Evolutionary conservation across 1,284 basidiomycete genomes (phyloP).

Genomic region (Ustilago tritici): DNA sequence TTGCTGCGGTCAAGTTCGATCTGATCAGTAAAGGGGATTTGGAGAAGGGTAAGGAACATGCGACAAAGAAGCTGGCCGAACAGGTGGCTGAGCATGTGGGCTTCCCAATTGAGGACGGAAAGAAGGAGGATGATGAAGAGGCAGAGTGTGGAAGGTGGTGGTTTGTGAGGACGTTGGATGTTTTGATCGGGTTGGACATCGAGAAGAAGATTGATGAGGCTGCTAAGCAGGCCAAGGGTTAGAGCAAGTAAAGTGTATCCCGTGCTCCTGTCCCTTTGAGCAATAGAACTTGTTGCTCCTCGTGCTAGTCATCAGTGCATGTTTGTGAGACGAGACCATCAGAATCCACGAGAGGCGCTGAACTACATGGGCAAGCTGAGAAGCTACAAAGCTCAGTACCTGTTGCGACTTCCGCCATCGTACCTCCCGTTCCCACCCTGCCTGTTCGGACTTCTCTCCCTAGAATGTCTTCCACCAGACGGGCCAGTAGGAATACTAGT

Average conservation of each 20-base stretch:
- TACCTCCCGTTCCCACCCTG: constrained; percentile 17
- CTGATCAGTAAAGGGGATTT: constrained; percentile 26
- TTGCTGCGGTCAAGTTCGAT: constrained; percentile 35
- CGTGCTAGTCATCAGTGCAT: too few species aligned
- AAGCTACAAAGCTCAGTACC: constrained; percentile 21
- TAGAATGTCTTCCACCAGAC: constrained; percentile 8
- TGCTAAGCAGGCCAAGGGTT: constrained; percentile 27
- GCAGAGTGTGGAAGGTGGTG: constrained; percentile 46
- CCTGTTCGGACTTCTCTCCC: constrained; percentile 41
- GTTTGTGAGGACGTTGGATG: constrained; percentile 52
- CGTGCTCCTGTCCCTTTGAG: background rate
- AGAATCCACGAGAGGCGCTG: background rate
- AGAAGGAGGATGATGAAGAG: constrained; percentile 33
- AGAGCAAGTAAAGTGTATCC: constrained; percentile 7
- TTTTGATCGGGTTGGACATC: constrained; percentile 52
- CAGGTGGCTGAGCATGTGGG: constrained; percentile 48
- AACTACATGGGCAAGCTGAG: background rate
- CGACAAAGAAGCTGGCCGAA: constrained; percentile 26
- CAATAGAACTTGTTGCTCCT: background rate
- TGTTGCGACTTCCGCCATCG: constrained; percentile 35
- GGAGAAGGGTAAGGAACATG: constrained; percentile 25
- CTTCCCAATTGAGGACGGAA: constrained; percentile 39
- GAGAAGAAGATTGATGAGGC: constrained; percentile 53
- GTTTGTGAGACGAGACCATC: too few species aligned
- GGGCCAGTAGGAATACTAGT: constrained; percentile 5